Evolutionary conservation across 2,329 filamentous ascomycete genomes (phyloP).

Genomic region (Ophiognomonia clavigignenti-juglandacearum): DNA sequence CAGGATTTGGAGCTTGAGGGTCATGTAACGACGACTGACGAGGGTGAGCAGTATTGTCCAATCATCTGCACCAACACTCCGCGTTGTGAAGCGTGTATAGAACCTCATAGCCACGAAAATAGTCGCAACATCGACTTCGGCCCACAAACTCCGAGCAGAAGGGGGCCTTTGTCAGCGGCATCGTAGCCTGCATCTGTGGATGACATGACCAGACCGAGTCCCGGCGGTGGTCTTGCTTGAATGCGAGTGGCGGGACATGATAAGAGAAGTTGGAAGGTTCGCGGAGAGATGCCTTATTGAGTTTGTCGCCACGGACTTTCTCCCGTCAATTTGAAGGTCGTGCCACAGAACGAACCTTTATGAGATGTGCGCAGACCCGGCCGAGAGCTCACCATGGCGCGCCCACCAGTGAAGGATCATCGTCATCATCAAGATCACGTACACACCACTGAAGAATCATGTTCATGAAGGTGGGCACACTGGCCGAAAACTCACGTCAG

Average conservation of each 20-base stretch:
- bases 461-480: neutral
- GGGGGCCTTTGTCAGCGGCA: neutral
- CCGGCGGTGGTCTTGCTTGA: neutral
- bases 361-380: neutral
- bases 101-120: neutral
- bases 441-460: too few species aligned
- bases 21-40: neutral
- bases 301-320: neutral
- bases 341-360: neutral
- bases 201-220: neutral
- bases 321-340: neutral
- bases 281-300: neutral
- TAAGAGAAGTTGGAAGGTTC: neutral
- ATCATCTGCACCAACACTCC: neutral
- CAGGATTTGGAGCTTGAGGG: neutral
- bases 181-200: neutral
- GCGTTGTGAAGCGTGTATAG: neutral
- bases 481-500: neutral
- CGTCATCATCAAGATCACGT: too few species aligned
- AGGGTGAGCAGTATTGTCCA: slow-evolving; percentile 1
- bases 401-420: neutral
- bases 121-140: neutral
- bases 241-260: neutral
- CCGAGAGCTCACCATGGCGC: neutral
- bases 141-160: slow-evolving; percentile 2